Evolutionary conservation across 2,329 filamentous ascomycete genomes (phyloP), one percentile per base, ranked within the genome.

Genomic region (Nannizziopsis barbatae): DNA sequence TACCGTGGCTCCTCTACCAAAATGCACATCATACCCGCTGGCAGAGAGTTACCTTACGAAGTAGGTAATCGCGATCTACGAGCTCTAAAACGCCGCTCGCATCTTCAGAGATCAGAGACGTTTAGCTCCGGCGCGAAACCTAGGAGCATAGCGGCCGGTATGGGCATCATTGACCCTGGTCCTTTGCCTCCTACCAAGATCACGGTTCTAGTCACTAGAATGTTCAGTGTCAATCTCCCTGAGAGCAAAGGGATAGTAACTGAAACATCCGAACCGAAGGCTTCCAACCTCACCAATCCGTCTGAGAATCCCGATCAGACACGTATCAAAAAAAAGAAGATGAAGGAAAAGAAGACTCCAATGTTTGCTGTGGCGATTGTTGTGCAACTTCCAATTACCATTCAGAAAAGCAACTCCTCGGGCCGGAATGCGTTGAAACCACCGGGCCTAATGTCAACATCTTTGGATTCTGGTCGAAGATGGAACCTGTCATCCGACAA

Each of bases 1-100:
- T 77, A 78, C 56, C 66, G 73, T 36, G 75, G 75, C n/a, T 73
- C 75, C 7, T 77, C 74, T 18, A 79, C 76, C 39, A 80, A 80
- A 59, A 71, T 79, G 58, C 76, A 80, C 58, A 73, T 79, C 46
- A 69, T 79, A 52, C 69, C 69, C 17, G 61, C 65, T 2, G 65
- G 69, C 52, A 61, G 62, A 37, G 63, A 66, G 20, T 50, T 60
- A 5, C 56, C 56, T 45, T 56, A 5, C 57, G 56, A 58, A 20
- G 42, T 52, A 14, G 55, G 53, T 32, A 51, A 45, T 40, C 49
- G 50, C 27, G 55, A 56, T 38, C 18, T 50, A 39, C 51, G 51
- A 38, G 41, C 50, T 5, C 32, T 42, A 12, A 41, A 55, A 35
- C 53, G 52, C n/a, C 64, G 63, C 9, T 61, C 59, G 40, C 62